Base-by-base conservation (phyloP, 164 flowering plant species). In the Brasenia schreberi region DNA sequence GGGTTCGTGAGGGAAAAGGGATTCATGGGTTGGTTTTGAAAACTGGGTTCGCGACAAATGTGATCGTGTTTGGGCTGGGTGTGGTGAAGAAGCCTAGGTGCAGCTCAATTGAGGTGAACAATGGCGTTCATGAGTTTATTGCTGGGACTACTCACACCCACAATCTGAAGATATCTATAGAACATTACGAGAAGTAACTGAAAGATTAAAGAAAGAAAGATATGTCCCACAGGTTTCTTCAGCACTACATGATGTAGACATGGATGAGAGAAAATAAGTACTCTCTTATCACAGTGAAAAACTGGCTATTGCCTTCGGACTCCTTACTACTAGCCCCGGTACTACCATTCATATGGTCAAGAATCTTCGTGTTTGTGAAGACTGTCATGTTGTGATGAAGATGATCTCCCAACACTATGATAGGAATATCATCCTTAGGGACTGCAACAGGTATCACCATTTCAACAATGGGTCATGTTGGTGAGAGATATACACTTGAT, bases 371-470 rank as follows among this genome's bases (percentile, higher is more conserved):
- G 72, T 70, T 6, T 66, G 74, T 63, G 67, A 59, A 18, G 71
- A 75, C 53, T 75, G 74, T 58, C 74, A 75, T 65, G 53, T 66
- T 56, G 69, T 75, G 67, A 45, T 75, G 78, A 75, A 75, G 68
- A 53, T 72, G 75, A 53, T 14, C 71, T n/a, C n/a, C n/a, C n/a
- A n/a, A n/a, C n/a, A n/a, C n/a, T n/a, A n/a, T n/a, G n/a, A n/a
- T n/a, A n/a, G 72, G 65, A 63, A 63, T 59, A 52, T 75, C 52
- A 72, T 75, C 23, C 45, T 75, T 7, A 66, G 75, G 42, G 78
- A 75, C 67, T 69, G 75, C 72, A 68, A 64, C 43, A 66, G 75
- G 17, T 75, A 68, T 64, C 78, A 75, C 49, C 74, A 75, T 60
- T 74, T 70, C 71, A 64, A 56, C 23, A 61, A 68, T 63, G 77